Conservation (phyloP, 164 flowering plant genomes). For the Chimonanthus salicifolius region DNA sequence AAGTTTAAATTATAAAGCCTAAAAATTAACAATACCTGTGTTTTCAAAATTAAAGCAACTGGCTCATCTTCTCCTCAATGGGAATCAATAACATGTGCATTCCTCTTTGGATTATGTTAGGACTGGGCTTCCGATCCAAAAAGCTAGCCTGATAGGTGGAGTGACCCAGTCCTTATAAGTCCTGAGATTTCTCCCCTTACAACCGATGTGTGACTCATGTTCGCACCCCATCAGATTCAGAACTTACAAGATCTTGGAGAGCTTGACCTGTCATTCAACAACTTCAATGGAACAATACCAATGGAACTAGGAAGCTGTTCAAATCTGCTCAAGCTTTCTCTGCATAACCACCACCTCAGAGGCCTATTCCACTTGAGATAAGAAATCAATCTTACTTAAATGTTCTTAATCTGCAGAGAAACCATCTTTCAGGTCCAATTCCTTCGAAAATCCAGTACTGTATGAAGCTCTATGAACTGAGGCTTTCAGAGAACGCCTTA, state of each 20-base stretch:
- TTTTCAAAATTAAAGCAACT: too few relatives aligned
- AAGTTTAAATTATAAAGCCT: too few relatives aligned
- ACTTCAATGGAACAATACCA: slow-evolving; percentile 12
- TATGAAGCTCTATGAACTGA: slow-evolving; percentile 2
- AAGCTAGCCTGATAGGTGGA: too few relatives aligned
- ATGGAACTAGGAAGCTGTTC: slow-evolving; percentile 1
- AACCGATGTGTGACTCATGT: too few relatives aligned
- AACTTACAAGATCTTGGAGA: slow-evolving; percentile 1
- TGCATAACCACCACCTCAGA: neutral
- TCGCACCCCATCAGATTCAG: neutral
- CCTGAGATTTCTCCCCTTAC: too few relatives aligned
- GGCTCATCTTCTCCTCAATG: too few relatives aligned
- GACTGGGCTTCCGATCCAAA: too few relatives aligned
- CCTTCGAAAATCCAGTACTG: slow-evolving; percentile 13
- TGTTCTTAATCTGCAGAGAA: slow-evolving; percentile 1
- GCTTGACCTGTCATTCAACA: slow-evolving; percentile 10
- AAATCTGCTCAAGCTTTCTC: neutral
- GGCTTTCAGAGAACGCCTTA: slow-evolving; percentile 4
- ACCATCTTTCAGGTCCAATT: slow-evolving; percentile 13
- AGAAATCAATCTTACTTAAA: slow-evolving; percentile 2
- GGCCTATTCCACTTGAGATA: slow-evolving; percentile 10
- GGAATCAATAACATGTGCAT: too few relatives aligned
- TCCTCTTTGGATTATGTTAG: too few relatives aligned
- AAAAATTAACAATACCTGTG: too few relatives aligned
- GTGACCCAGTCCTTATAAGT: too few relatives aligned